A percentile compares a stretch with the other conserved stretches of the same genome.
Evolutionary conservation across 75 land plant species (phyloP).

Genomic region (Pinus tabuliformis): DNA sequence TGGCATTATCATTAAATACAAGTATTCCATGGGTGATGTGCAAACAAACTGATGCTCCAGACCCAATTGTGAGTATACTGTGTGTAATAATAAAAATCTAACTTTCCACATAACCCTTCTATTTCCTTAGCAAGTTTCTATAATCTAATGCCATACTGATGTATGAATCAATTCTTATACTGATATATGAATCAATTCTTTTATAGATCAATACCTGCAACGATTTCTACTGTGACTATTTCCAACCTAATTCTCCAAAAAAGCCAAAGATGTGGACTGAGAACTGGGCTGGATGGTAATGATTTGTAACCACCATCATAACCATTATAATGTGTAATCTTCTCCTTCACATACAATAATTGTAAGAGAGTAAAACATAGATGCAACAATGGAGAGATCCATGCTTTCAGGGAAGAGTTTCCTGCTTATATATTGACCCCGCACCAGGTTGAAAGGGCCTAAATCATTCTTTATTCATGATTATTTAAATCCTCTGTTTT

Average conservation of each 20-base stretch:
- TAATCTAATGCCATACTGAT: conserved; percentile 2
- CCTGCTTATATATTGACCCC: too few species aligned
- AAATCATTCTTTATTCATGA: not conserved
- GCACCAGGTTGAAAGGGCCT: not conserved
- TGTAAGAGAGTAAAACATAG: not conserved
- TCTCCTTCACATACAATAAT: not conserved
- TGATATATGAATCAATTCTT: conserved; percentile 17
- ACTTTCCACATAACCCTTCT: not conserved
- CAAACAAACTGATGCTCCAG: conserved; percentile 67
- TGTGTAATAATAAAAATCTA: too few species aligned
- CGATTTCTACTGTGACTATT: conserved; percentile 66
- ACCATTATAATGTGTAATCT: not conserved
- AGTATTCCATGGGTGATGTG: conserved; percentile 77
- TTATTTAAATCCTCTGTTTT: not conserved
- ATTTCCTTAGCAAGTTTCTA: not conserved
- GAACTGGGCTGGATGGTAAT: conserved; percentile 87
- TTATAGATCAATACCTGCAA: conserved; percentile 61
- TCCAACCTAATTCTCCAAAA: conserved; percentile 36
- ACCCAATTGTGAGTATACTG: conserved; percentile 37
- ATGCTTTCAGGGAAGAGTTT: too few species aligned
- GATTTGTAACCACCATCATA: not conserved
- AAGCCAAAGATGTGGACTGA: conserved; percentile 92
- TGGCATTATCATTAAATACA: conserved; percentile 32
- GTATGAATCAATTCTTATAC: not conserved
- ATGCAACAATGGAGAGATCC: not conserved